phyloP scores from a whole-genome alignment of 208 protist species.

The Acanthamoeba castellanii region DNA sequence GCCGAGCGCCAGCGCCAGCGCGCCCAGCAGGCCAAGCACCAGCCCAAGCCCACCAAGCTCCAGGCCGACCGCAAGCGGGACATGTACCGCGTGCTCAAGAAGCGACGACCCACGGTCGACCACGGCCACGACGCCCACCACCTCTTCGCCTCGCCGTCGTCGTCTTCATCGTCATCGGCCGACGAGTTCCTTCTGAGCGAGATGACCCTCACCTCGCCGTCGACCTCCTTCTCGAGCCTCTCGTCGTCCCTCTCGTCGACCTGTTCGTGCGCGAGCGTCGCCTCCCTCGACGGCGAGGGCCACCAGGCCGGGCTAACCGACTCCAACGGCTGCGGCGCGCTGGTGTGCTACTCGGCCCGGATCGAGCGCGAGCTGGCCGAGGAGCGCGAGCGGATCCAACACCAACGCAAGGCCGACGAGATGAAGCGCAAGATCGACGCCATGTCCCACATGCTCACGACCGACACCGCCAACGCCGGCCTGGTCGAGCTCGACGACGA shows the following conservation, averaged over 20 bases:
- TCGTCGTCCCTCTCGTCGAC: not conserved
- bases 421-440: not conserved
- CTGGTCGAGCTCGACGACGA: not conserved
- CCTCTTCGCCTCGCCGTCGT: not conserved
- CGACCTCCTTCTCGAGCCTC: not conserved
- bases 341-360: not conserved
- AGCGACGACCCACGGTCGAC: not conserved
- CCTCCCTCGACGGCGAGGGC: not conserved
- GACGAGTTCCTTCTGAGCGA: not conserved
- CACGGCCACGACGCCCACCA: not conserved
- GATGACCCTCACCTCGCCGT: not conserved
- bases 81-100: constrained; percentile 57
- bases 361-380: constrained; percentile 42
- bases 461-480: not conserved
- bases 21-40: not conserved
- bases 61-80: not conserved
- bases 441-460: not conserved
- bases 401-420: not conserved
- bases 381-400: constrained; percentile 18
- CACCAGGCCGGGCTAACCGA: not conserved
- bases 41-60: not conserved
- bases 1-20: not conserved
- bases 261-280: not conserved
- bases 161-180: not conserved
- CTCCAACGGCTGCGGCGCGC: not conserved